Base-by-base conservation (phyloP, 106 monocot genomes). In the Triglochin maritima region DNA sequence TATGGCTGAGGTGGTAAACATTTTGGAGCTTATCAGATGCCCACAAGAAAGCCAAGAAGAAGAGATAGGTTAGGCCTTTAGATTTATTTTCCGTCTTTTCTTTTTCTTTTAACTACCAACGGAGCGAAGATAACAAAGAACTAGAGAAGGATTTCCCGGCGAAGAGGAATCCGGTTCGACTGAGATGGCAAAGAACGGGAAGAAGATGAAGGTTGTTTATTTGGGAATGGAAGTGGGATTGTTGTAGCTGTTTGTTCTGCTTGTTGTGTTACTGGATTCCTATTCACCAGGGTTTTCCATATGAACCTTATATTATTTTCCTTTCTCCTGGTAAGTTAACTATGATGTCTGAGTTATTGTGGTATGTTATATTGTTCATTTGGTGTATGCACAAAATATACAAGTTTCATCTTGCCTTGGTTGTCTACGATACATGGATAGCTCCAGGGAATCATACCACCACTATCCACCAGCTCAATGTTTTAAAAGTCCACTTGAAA, bases 1-100 rank as follows among this genome's bases (percentile, higher is more conserved):
- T 3, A 96, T 96, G 90, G 68, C 14, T 46, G 95, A 96, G 74
- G 90, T 96, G 3, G 87, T 96, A 48, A 91, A 80, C 73, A 96
- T 96, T 51, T 63, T 96, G 76, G 87, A 96, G 73, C 64, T 96
- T 78, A 86, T 90, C 69, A 81, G 90, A 60, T 85, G 81, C 55
- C 83, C 90, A 8, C 81, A 81, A 67, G 79, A 74, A 3, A 76
- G 75, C 67, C 73, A 52, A 62, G 86, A 70, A 29, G 84, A 81
- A 48, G 82, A 83, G n/a, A 63, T 81, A 77, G 46, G 80, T 57
- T 95, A 69, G 80, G 17, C 46, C 58, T 63, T 49, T 12, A 13
- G 3, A 46, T 52, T 44, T 66, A 11, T 1, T 74, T 3, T 9
- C 62, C 50, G 11, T 55, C 57, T 67, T 52, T 53, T 64, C 16